Evolutionary conservation across 228 moss, liverwort and hornwort species (phyloP), one percentile per base, ranked within the genome.

Genomic region (Sphagnum fallax): DNA sequence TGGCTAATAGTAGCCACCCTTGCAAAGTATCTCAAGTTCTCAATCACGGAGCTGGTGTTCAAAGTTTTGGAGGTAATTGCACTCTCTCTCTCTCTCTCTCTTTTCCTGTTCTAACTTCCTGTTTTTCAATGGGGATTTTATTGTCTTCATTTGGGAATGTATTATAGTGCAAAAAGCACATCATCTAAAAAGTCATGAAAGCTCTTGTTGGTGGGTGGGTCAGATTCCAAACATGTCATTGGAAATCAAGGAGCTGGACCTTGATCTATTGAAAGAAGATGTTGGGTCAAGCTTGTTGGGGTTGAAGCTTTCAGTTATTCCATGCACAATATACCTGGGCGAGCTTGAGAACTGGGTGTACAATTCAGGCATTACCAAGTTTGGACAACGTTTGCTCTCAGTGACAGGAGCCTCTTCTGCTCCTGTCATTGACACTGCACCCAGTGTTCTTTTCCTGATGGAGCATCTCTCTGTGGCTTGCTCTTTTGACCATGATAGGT

Each of bases 211-310:
- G 32, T 32, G 32, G 32, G 32, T 32, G 32, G 60, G 71, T 65
- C 76, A 87, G 87, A 76, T 87, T 70, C 93, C 97, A 52, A 84
- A 90, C 77, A 72, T 91, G 14, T 91, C 91, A 55, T 62, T 93
- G 83, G 97, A 93, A 75, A 80, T 97, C 70, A 85, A 85, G 76
- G 89, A 81, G 64, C 75, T 97, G 76, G 91, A 91, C 69, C 81
- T 97, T 78, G 88, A 93, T 72, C 74, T 88, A 18, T 89, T 83
- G 61, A 83, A 81, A 72, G 87, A 90, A 76, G 83, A 93, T 63
- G 84, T 62, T 75, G 71, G 87, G 11, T 77, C 82, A 65, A 80
- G 83, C 61, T 82, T 85, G 53, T 72, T 93, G 73, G 85, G 88
- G 50, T 65, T 82, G 50, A 91, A 79, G 68, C 79, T 93, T 60